A percentile compares a stretch with the other conserved stretches of the same genome.
phyloP scores from a whole-genome alignment of 2,329 filamentous ascomycete species.

The Penicillium freii region DNA sequence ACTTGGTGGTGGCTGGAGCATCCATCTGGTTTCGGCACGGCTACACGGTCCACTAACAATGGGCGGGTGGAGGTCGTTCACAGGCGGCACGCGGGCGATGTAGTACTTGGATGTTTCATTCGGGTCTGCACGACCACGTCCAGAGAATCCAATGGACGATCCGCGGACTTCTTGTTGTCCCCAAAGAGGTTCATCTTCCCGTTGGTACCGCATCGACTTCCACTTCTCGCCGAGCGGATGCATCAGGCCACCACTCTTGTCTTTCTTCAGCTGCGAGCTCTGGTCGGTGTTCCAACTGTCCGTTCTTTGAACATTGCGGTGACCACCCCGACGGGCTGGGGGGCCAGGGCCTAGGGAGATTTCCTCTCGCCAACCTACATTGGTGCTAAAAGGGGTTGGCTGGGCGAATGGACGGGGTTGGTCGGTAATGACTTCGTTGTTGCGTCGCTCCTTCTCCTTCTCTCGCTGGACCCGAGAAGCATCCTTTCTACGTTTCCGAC shows the following conservation, averaged over 20 bases:
- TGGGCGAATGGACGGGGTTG: constrained; percentile 75
- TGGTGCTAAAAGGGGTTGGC: constrained; percentile 75
- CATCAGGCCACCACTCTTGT: constrained; percentile 42
- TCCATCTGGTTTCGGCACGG: constrained; percentile 76
- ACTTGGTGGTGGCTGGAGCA: constrained; percentile 87
- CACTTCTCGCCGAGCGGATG: constrained; percentile 57
- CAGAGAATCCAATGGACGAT: constrained; percentile 53
- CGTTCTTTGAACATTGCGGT: constrained; percentile 55
- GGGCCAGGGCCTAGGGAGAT: constrained; percentile 76
- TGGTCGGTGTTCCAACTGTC: constrained; percentile 55
- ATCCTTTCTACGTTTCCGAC: constrained; percentile 67
- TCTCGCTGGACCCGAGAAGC: constrained; percentile 67
- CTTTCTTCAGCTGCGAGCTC: constrained; percentile 43
- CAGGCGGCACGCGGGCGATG: constrained; percentile 63
- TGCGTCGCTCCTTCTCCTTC: constrained; percentile 62
- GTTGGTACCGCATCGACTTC: constrained; percentile 77
- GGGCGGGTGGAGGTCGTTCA: constrained; percentile 83
- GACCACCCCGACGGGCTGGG: constrained; percentile 57
- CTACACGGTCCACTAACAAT: constrained; percentile 72
- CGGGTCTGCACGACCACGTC: constrained; percentile 39
- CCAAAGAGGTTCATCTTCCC: constrained; percentile 86
- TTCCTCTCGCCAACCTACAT: constrained; percentile 85
- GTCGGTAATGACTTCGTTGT: constrained; percentile 56
- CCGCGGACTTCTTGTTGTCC: constrained; percentile 62
- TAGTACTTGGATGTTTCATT: constrained; percentile 57